A percentile compares a stretch with the other conserved stretches of the same genome.
Conservation (phyloP, 352 stramenopile species). For the Pythium dissotocum region DNA sequence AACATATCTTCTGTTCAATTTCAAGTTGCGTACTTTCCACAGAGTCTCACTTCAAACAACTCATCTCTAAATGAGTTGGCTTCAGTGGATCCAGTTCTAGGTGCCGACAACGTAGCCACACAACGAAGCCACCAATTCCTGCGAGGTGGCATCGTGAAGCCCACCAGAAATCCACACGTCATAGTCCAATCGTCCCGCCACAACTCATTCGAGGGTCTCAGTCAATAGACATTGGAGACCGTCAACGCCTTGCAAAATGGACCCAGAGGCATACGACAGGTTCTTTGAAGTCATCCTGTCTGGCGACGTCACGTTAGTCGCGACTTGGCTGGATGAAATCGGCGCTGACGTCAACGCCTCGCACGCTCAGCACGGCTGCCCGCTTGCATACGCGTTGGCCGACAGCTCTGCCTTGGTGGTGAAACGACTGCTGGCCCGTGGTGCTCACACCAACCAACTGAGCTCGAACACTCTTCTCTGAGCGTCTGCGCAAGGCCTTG, state of each 20-base stretch:
- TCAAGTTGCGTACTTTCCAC: not conserved
- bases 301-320: not conserved
- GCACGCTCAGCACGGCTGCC: not conserved
- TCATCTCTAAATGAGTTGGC: too few relatives aligned
- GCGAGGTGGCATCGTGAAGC: too few relatives aligned
- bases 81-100: not conserved
- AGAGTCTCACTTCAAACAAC: too few relatives aligned
- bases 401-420: not conserved
- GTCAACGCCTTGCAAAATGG: not conserved
- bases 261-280: not conserved
- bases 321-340: not conserved
- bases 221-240: too few relatives aligned
- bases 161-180: too few relatives aligned
- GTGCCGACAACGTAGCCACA: not conserved
- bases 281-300: not conserved
- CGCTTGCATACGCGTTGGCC: not conserved
- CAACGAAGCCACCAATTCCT: not conserved
- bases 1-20: not conserved
- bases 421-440: not conserved
- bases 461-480: not conserved
- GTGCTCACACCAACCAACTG: not conserved
- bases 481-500: not conserved
- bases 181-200: too few relatives aligned
- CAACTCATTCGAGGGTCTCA: too few relatives aligned
- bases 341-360: not conserved